Evolutionary conservation across 2,329 filamentous ascomycete species (phyloP), one percentile per base, ranked within the genome.

Genomic region (Fusarium begoniae): DNA sequence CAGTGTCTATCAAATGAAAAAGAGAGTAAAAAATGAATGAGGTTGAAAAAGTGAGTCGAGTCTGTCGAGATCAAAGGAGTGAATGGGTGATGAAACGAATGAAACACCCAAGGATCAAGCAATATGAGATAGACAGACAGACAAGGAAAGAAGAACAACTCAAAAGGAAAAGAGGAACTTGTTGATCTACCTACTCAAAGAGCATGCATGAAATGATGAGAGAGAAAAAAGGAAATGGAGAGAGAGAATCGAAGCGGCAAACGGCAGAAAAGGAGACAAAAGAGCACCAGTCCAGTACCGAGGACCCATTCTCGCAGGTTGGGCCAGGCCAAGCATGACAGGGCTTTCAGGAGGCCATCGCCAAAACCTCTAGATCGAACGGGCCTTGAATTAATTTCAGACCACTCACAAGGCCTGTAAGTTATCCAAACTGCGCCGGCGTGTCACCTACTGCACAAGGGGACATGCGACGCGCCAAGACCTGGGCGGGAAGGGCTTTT

Each of bases 261-360:
- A 66, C 32, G 41, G 55, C 45, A 66, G 65, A 58, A 69, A 73
- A 69, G 65, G 67, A 72, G 53, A 64, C 20, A 60, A 47, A 40
- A 40, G 40, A 53, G 28, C 13, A 8, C 32, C 43, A 53, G 63
- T 63, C n/a, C 47, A 53, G 63, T 63, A 58, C 69, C 68, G 71
- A 57, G 73, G 72, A 73, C 69, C 75, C 75, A 75, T 75, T 53
- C n/a, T 57, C 74, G 72, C 59, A 63, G 53, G 32, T 35, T 35
- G 32, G 32, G 24, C 40, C 38, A 50, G 53, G 24, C 40, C 38
- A 50, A 43, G 41, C 63, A 37, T 54, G 51, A 47, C 35, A 57
- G 59, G 65, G 53, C 64, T 50, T 26, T 75, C 73, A 77, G 73
- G 75, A 77, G 73, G 71, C 69, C 75, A 77, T 77, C 71, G 18